These are phyloP conservation scores for Periconia macrospinosa DNA, from an alignment of 2,329 filamentous ascomycete species.

Conservation along the genomic window DNA sequence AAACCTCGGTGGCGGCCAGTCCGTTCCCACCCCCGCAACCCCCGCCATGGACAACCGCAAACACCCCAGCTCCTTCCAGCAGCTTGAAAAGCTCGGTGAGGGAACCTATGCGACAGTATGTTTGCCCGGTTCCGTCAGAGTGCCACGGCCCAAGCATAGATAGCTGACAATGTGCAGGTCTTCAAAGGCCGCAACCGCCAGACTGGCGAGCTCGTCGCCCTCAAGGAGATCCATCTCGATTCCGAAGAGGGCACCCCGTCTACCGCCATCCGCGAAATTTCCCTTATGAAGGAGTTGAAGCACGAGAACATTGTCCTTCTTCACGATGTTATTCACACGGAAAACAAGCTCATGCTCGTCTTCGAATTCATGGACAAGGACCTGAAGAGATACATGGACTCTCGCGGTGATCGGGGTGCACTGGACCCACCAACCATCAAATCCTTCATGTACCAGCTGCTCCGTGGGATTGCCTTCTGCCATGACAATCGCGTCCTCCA, in stretches of 20 bases:
- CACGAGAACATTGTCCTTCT: slow-evolving; percentile 97
- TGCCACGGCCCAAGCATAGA: slow-evolving; percentile 14
- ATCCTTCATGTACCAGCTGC: slow-evolving; percentile 97
- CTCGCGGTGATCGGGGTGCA: slow-evolving; percentile 82
- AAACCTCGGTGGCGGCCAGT: slow-evolving; percentile 49
- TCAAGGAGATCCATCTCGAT: slow-evolving; percentile 99
- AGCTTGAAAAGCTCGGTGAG: slow-evolving; percentile 97
- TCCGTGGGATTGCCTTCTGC: slow-evolving; percentile 95
- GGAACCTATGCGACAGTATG: slow-evolving; percentile 96
- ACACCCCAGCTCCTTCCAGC: slow-evolving; percentile 96
- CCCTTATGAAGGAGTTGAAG: slow-evolving; percentile 98
- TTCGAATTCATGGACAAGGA: slow-evolving; percentile 99
- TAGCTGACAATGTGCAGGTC: slow-evolving; percentile 61
- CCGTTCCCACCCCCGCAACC: slow-evolving; percentile 27
- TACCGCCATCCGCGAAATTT: slow-evolving; percentile 97
- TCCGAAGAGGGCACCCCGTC: slow-evolving; percentile 97
- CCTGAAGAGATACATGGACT: slow-evolving; percentile 98
- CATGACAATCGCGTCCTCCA: slow-evolving; percentile 96
- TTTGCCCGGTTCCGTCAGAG: slow-evolving; percentile 5
- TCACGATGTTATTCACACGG: slow-evolving; percentile 98
- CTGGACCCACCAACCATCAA: slow-evolving; percentile 91
- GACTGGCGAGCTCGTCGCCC: slow-evolving; percentile 91
- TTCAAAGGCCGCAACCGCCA: slow-evolving; percentile 98
- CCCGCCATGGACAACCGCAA: slow-evolving; percentile 81
- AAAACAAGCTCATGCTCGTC: slow-evolving; percentile 99